phyloP scores from a whole-genome alignment of 2,329 filamentous ascomycete species.

The Aspergillus japonicus region DNA sequence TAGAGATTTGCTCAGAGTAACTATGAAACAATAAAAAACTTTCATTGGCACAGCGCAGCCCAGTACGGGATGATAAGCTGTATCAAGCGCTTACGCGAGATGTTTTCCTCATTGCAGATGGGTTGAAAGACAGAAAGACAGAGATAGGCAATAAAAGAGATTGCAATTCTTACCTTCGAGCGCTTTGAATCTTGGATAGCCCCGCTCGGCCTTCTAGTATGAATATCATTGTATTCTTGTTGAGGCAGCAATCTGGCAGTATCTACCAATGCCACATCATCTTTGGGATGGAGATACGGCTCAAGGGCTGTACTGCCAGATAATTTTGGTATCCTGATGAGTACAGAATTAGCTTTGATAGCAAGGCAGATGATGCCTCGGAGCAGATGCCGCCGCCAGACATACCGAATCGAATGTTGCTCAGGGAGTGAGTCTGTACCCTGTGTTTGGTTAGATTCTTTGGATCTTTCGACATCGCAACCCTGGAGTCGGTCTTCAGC shows the following conservation, averaged over 20 bases:
- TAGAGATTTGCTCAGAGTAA: conserved; percentile 61
- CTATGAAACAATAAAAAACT: conserved; percentile 64
- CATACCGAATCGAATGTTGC: conserved; percentile 16
- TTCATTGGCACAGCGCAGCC: conserved; percentile 71
- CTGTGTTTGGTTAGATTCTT: background rate
- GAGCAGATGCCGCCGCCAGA: background rate
- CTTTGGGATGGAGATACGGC: conserved; percentile 55
- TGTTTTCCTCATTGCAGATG: conserved; percentile 70
- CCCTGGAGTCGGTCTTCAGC: conserved; percentile 58
- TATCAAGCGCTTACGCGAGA: conserved; percentile 65
- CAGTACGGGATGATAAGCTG: conserved; percentile 75
- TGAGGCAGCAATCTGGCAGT: conserved; percentile 50
- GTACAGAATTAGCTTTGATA: conserved; percentile 1
- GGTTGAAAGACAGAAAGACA: conserved; percentile 10
- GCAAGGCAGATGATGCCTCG: no score
- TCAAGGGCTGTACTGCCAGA: conserved; percentile 48
- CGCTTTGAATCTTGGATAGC: background rate
- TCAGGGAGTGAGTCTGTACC: background rate
- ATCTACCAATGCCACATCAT: conserved; percentile 56
- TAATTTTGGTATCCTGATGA: conserved; percentile 51
- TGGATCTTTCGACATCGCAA: conserved; percentile 5
- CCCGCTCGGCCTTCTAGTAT: conserved; percentile 18
- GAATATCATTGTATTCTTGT: conserved; percentile 37
- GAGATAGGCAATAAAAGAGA: conserved; percentile 11
- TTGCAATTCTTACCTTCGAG: conserved; percentile 48